phyloP scores from a whole-genome alignment of 768 basidiomycete species.

The Pholiota conissans region DNA sequence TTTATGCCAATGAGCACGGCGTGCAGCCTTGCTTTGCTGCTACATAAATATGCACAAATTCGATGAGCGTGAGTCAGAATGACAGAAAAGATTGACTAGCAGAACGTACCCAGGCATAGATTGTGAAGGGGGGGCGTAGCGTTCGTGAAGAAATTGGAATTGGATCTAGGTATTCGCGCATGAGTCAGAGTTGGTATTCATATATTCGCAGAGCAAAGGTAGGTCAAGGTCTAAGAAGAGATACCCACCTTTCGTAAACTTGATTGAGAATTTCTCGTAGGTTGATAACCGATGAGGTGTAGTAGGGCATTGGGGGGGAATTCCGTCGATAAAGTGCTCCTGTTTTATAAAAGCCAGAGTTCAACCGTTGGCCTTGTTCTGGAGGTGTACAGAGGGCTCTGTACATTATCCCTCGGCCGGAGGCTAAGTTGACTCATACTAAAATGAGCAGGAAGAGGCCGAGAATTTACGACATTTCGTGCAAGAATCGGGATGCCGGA shows the following conservation, averaged over 20 bases:
- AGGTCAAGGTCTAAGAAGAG: too few species aligned
- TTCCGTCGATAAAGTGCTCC: neutral
- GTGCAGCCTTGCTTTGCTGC: neutral
- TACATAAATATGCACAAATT: neutral
- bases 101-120: neutral
- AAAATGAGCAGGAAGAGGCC: too few species aligned
- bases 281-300: neutral
- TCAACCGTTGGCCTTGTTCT: neutral
- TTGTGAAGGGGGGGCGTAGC: neutral
- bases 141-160: neutral
- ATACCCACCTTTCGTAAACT: too few species aligned
- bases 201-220: too few species aligned
- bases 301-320: neutral
- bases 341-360: neutral
- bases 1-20: constrained; percentile 15
- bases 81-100: neutral
- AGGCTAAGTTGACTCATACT: too few species aligned
- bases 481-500: too few species aligned
- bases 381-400: neutral
- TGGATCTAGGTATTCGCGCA: neutral
- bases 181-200: too few species aligned
- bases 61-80: too few species aligned
- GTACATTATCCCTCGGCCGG: neutral
- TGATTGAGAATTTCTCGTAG: too few species aligned
- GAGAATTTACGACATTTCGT: too few species aligned